phyloP scores from a whole-genome alignment of 179 eudicot species.

The Actinidia polygama region DNA sequence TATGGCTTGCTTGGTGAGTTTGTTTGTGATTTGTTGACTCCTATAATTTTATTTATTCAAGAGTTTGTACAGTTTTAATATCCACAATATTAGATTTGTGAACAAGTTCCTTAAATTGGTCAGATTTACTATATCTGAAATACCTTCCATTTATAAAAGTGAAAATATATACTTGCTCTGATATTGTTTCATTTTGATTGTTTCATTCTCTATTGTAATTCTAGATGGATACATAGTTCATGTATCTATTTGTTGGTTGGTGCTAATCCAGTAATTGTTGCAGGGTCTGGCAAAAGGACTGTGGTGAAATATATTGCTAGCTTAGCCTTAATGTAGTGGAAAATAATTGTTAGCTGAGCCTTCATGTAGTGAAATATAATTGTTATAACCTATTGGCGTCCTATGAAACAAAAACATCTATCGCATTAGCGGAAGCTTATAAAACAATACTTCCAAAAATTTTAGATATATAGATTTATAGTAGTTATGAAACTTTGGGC shows the following conservation, averaged over 20 bases:
- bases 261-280: constrained; percentile 36
- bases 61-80: no score
- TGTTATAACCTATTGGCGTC: constrained; percentile 74
- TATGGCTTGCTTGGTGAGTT: constrained; percentile 75
- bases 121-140: background rate
- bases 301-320: constrained; percentile 80
- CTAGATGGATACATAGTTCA: background rate
- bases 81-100: no score
- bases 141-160: background rate
- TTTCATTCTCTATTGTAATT: background rate
- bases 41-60: no score
- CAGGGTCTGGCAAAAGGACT: constrained; percentile 95
- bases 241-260: background rate
- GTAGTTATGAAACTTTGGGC: background rate
- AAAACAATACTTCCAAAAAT: background rate
- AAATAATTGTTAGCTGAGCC: constrained; percentile 85
- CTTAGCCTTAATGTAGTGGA: constrained; percentile 24
- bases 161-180: background rate
- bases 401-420: constrained; percentile 72
- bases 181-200: background rate
- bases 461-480: background rate
- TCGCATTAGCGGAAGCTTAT: constrained; percentile 69
- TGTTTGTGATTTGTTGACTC: no score
- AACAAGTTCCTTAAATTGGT: no score
- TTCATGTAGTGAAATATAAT: constrained; percentile 87